These are phyloP conservation scores for Paracamarosporium sp. DNA, from an alignment of 2,329 filamentous ascomycete genomes.

Conservation along the genomic window DNA sequence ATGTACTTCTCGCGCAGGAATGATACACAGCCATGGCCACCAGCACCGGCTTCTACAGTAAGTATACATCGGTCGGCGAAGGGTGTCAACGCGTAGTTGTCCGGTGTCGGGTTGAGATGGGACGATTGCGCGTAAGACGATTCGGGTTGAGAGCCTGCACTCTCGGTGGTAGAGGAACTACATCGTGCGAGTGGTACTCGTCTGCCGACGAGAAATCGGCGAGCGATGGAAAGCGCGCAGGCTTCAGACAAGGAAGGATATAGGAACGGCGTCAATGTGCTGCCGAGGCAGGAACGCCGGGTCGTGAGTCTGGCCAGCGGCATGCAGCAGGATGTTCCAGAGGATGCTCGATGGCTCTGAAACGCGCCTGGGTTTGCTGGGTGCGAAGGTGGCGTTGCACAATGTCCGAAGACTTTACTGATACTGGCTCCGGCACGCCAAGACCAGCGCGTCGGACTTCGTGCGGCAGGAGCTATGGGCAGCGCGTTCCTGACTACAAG, in stretches of 20 bases:
- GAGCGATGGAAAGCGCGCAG: slow-evolving; percentile 26
- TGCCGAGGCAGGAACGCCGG: slow-evolving; percentile 33
- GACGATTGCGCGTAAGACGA: slow-evolving; percentile 24
- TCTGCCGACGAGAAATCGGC: slow-evolving; percentile 22
- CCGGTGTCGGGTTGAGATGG: slow-evolving; percentile 76
- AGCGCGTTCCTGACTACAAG: slow-evolving; percentile 4
- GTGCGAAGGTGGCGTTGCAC: slow-evolving; percentile 3
- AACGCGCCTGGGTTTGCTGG: slow-evolving; percentile 7
- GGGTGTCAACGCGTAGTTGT: slow-evolving; percentile 81
- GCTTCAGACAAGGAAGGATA: slow-evolving; percentile 50
- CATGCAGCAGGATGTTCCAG: slow-evolving; percentile 31
- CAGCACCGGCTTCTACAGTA: slow-evolving; percentile 77
- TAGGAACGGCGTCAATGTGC: slow-evolving; percentile 53
- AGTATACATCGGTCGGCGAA: slow-evolving; percentile 89
- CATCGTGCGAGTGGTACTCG: slow-evolving; percentile 31
- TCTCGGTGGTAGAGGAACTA: slow-evolving; percentile 29
- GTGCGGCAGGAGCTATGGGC: background rate
- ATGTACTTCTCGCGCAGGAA: slow-evolving; percentile 93
- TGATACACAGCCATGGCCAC: slow-evolving; percentile 92
- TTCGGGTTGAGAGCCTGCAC: slow-evolving; percentile 8
- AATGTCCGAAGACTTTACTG: slow-evolving; percentile 10
- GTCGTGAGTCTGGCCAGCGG: slow-evolving; percentile 25
- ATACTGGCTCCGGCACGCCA: background rate
- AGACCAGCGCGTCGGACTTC: slow-evolving; percentile 4
- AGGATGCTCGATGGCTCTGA: slow-evolving; percentile 4